Evolutionary conservation across 2,329 filamentous ascomycete species (phyloP).

Genomic region (Monosporascus sp.): DNA sequence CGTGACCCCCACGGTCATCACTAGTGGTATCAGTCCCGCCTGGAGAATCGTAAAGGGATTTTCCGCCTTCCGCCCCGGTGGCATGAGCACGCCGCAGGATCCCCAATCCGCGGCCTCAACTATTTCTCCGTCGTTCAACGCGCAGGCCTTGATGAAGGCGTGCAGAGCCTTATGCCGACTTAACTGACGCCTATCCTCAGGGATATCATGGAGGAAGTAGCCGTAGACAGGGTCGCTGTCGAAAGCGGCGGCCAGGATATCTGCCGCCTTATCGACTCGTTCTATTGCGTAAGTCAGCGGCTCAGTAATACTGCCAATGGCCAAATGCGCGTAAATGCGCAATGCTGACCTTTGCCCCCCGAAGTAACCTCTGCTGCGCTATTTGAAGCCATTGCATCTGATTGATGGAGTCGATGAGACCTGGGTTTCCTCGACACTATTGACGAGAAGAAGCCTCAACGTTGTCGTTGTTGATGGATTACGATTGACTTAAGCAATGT

Average conservation of each 20-base stretch:
- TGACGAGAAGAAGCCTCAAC: no score
- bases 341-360: not conserved
- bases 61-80: constrained; percentile 3
- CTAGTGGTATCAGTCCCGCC: not conserved
- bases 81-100: constrained; percentile 5
- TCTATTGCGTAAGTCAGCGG: constrained; percentile 1
- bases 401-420: not conserved
- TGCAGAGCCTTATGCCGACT: not conserved
- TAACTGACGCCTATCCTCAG: constrained; percentile 1
- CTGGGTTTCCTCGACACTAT: not conserved
- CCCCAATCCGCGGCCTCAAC: constrained; percentile 6
- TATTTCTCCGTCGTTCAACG: constrained; percentile 5
- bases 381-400: not conserved
- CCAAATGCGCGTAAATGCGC: no score
- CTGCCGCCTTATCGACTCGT: not conserved
- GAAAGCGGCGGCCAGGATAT: constrained; percentile 6
- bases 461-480: no score
- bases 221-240: constrained; percentile 6
- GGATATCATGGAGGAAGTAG: constrained; percentile 7
- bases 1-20: not conserved
- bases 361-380: not conserved
- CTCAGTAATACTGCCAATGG: not conserved
- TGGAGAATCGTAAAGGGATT: constrained; percentile 2
- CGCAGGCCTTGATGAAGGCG: constrained; percentile 1
- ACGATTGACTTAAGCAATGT: no score